A percentile compares a stretch with the other conserved stretches of the same genome.
These are phyloP conservation scores for Leptographium procerum DNA, from an alignment of 2,329 filamentous ascomycete species.

Conservation along the genomic window DNA sequence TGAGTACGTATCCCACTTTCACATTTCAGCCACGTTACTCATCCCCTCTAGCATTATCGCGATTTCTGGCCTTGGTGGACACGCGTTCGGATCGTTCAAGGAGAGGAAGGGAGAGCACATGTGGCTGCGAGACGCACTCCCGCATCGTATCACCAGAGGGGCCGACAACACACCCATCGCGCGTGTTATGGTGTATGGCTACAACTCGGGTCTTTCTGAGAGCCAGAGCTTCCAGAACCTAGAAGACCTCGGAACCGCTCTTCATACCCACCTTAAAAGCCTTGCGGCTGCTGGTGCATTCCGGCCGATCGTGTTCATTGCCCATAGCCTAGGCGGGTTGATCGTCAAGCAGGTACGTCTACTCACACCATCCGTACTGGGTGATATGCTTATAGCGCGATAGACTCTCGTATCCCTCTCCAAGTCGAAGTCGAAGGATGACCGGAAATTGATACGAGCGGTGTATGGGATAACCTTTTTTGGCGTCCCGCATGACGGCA, in stretches of 20 bases:
- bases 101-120: background rate
- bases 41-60: background rate
- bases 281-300: background rate
- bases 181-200: background rate
- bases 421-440: background rate
- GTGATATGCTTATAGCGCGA: background rate
- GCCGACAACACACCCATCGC: background rate
- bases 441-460: background rate
- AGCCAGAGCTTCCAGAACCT: background rate
- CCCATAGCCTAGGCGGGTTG: background rate
- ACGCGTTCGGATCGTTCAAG: background rate
- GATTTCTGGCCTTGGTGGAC: background rate
- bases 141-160: background rate
- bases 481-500: background rate
- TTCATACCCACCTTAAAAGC: background rate
- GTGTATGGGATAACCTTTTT: background rate
- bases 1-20: background rate
- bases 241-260: background rate
- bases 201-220: background rate
- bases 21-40: background rate
- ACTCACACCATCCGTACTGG: background rate
- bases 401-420: background rate
- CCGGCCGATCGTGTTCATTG: background rate
- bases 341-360: background rate
- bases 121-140: background rate